These are phyloP conservation scores for Starmerella sirachaensis DNA, from an alignment of 805 yeast species.

Conservation along the genomic window DNA sequence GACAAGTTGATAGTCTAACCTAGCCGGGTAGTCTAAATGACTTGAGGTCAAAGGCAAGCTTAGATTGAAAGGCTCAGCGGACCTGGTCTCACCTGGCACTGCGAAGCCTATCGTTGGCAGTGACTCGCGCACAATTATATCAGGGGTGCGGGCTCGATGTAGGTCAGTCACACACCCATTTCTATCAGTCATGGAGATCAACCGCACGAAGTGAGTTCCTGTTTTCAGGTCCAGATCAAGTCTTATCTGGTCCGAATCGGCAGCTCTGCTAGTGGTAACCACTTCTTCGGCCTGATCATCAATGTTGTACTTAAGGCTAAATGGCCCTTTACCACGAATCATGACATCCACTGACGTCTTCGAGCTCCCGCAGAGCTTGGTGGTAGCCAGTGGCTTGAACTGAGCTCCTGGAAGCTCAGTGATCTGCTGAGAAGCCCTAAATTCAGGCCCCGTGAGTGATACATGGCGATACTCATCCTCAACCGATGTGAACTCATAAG, in stretches of 20 bases:
- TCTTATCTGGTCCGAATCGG: slow-evolving; percentile 30
- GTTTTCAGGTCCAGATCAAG: slow-evolving; percentile 32
- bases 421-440: slow-evolving; percentile 27
- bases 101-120: slow-evolving; percentile 48
- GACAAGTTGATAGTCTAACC: slow-evolving; percentile 3
- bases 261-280: slow-evolving; percentile 9
- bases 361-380: slow-evolving; percentile 12
- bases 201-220: slow-evolving; percentile 55
- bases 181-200: slow-evolving; percentile 60
- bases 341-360: slow-evolving; percentile 38
- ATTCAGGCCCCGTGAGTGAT: slow-evolving; percentile 18
- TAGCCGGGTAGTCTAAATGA: slow-evolving; percentile 13
- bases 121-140: slow-evolving; percentile 56
- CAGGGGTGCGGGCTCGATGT: slow-evolving; percentile 46
- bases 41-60: slow-evolving; percentile 2
- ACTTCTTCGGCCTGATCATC: slow-evolving; percentile 11
- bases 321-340: slow-evolving; percentile 74
- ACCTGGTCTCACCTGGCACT: slow-evolving; percentile 28
- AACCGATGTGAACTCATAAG: slow-evolving; percentile 64
- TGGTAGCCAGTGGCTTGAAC: slow-evolving; percentile 20
- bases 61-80: slow-evolving; percentile 31
- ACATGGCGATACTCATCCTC: slow-evolving; percentile 32
- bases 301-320: slow-evolving; percentile 55
- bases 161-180: slow-evolving; percentile 67
- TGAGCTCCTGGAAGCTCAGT: slow-evolving; percentile 33